A percentile compares a stretch with the other conserved stretches of the same genome.
phyloP scores from a whole-genome alignment of 257 asterid species.

The Przewalskia tangutica region DNA sequence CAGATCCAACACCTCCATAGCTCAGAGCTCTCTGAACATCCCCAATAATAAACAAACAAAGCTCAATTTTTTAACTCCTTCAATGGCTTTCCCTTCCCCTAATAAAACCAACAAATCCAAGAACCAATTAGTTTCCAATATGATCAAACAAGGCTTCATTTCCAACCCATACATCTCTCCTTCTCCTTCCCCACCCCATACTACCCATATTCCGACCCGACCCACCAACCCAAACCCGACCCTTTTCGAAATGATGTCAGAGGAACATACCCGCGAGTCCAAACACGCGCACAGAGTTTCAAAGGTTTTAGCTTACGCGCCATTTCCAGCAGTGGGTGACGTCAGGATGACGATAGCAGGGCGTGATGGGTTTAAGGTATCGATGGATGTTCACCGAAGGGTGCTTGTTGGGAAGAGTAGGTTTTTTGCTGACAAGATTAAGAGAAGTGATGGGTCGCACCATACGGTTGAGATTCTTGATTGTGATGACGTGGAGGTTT shows the following conservation, averaged over 20 bases:
- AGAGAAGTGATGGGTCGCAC: conserved; percentile 42
- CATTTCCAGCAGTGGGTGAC: conserved; percentile 40
- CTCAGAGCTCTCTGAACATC: too few relatives aligned
- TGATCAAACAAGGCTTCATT: conserved; percentile 86
- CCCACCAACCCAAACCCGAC: background rate
- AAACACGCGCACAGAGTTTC: conserved; percentile 7
- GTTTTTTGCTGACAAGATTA: conserved; percentile 69
- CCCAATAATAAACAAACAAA: too few relatives aligned
- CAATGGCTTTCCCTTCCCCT: conserved; percentile 33
- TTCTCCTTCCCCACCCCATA: conserved; percentile 4
- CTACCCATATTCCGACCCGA: conserved; percentile 13
- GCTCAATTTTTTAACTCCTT: background rate
- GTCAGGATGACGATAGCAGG: conserved; percentile 68
- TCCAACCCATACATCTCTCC: conserved; percentile 65
- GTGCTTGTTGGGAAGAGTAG: conserved; percentile 57
- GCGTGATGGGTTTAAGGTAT: conserved; percentile 36
- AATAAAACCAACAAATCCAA: conserved; percentile 13
- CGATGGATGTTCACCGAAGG: conserved; percentile 68
- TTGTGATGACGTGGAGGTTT: conserved; percentile 77
- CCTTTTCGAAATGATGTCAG: conserved; percentile 71
- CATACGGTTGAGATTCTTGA: conserved; percentile 80
- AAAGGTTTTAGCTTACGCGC: conserved; percentile 33
- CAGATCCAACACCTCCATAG: too few relatives aligned
- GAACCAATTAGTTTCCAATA: conserved; percentile 54
- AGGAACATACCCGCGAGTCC: conserved; percentile 55